Evolutionary conservation across 2,329 filamentous ascomycete species (phyloP).

Genomic region (Cercospora sojina): DNA sequence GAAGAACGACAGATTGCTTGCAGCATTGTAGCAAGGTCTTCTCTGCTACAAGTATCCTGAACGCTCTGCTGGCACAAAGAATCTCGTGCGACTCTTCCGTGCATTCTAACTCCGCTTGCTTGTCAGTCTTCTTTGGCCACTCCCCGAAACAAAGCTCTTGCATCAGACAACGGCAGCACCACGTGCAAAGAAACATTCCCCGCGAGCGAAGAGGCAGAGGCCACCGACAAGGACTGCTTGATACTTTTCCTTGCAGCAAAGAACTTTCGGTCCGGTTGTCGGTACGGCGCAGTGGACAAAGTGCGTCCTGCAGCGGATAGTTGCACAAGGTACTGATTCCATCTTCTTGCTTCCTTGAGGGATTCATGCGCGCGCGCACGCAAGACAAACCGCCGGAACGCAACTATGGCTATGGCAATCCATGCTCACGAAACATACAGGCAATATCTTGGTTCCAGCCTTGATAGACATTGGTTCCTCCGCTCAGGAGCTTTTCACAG

Average conservation of each 20-base stretch:
- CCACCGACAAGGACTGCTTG: conserved; percentile 31
- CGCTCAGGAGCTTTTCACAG: conserved; percentile 18
- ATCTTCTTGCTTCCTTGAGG: conserved; percentile 16
- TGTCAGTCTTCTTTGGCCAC: conserved; percentile 27
- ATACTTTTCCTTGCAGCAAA: conserved; percentile 29
- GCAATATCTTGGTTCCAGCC: conserved; percentile 20
- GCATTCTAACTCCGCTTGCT: conserved; percentile 35
- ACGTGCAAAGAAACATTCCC: conserved; percentile 25
- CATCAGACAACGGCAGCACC: conserved; percentile 30
- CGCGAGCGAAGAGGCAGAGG: conserved; percentile 24
- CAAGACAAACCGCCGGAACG: conserved; percentile 33
- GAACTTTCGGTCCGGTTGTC: conserved; percentile 24
- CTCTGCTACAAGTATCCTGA: conserved; percentile 37
- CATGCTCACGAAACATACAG: conserved; percentile 40
- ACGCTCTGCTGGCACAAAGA: conserved; percentile 36
- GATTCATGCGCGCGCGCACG: conserved; percentile 32
- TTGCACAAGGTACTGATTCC: conserved; percentile 34
- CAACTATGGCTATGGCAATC: conserved; percentile 29
- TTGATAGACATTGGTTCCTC: conserved; percentile 21
- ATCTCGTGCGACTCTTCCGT: conserved; percentile 36
- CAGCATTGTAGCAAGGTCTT: not conserved
- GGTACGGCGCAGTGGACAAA: conserved; percentile 29
- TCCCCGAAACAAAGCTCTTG: conserved; percentile 35
- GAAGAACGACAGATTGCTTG: conserved; percentile 1
- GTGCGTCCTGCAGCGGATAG: conserved; percentile 33